Percentiles rank a stretch among this genome's conserved stretches.
These are phyloP conservation scores for Cercophora newfieldiana DNA, from an alignment of 495 filamentous ascomycete genomes.

Conservation along the genomic window DNA sequence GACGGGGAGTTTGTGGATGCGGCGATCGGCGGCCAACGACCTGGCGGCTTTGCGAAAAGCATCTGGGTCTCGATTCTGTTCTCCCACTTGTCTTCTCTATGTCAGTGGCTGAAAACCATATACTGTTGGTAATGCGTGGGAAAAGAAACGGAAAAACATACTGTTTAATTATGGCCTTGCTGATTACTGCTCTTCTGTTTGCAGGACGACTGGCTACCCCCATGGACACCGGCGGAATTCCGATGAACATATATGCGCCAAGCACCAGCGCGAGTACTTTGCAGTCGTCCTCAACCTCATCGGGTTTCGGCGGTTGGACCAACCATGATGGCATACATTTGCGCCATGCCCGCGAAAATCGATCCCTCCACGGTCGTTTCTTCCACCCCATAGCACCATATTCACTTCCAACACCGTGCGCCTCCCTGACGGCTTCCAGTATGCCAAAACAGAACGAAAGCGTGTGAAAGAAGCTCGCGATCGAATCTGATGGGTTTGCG, in stretches of 20 bases:
- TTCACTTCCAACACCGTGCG: not conserved
- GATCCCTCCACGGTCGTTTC: too few relatives aligned
- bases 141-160: not conserved
- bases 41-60: not conserved
- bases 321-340: too few relatives aligned
- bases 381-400: too few relatives aligned
- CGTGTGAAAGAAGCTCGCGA: not conserved
- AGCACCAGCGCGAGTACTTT: not conserved
- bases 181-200: too few relatives aligned
- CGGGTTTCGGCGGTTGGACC: not conserved
- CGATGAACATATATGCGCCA: not conserved
- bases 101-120: not conserved
- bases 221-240: not conserved
- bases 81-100: not conserved
- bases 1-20: not conserved
- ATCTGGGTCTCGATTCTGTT: not conserved
- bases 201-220: too few relatives aligned
- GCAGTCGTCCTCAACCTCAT: not conserved
- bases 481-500: not conserved
- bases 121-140: too few relatives aligned
- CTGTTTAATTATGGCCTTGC: not conserved
- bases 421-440: not conserved
- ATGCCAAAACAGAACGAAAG: not conserved
- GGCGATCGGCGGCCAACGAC: not conserved
- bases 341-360: too few relatives aligned